Evolutionary conservation across 164 flowering plant species (phyloP), one percentile per base, ranked within the genome.

Genomic region (Umbellularia californica): DNA sequence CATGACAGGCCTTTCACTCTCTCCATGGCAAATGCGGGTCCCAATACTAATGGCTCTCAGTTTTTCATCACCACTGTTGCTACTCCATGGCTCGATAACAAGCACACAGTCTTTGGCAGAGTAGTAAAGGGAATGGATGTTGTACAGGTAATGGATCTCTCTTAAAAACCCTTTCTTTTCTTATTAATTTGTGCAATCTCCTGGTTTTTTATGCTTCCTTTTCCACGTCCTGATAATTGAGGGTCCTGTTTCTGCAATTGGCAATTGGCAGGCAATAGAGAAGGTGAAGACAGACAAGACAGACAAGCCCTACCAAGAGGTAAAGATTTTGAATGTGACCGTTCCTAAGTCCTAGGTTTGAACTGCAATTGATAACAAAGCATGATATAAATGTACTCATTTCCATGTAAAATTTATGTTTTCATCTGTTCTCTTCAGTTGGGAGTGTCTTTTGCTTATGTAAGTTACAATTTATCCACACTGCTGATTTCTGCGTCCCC

Each of bases 21-120:
- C 25, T 96, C 99, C 25, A 96, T 96, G 99, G 99, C 99, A 76
- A 96, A 96, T 90, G 99, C 98, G 9, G 99, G 99, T 47, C 91
- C 93, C 60, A 90, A 89, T 80, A 89, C 99, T 65, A 96, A 96
- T 83, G 99, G 99, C 50, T 96, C 99, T 71, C 98, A 94, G 85
- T 96, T 96, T 77, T 96, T 94, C 77, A 87, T 96, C 68, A 96
- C 99, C 66, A 96, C 98, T 52, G 98, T 96, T 58, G 99, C 99
- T 51, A 94, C 99, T 13, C 97, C 98, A 47, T 94, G 99, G 99
- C 82, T 96, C 78, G 98, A 96, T 83, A 96, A 89, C 78, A 94
- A 91, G 86, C 99, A 96, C 76, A 96, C 98, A 0, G 99, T 94
- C 68, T 96, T 94, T 82, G 97, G 98, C 63, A 86, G 99, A 86